Evolutionary conservation across 148 eudicot genomes (phyloP), one percentile per base, ranked within the genome.

Genomic region (Mesembryanthemum crystallinum): DNA sequence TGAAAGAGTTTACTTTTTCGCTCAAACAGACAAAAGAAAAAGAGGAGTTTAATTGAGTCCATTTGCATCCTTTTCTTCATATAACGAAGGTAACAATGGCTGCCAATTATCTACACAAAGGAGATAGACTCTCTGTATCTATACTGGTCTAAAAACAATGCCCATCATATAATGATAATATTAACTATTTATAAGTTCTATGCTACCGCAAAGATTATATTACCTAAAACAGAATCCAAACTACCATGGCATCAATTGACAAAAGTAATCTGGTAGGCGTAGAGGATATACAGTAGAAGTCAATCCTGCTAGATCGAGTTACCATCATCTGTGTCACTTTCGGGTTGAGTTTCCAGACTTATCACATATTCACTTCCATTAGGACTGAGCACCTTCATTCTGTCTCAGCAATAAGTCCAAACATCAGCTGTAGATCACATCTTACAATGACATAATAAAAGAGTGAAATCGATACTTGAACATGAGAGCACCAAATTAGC

Each of bases 381-480:
- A 39, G 95, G 92, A 49, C 90, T 89, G 78, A 83, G 72, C 25
- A 90, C 78, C 64, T 85, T 85, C 49, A 81, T 85, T 90, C 89
- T 90, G 86, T 65, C 62, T 12, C 55, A 65, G 37, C 21, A 79
- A 65, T 20, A 5, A n/a, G n/a, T 35, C 42, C 18, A 35, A 5
- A 27, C 27, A 65, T 65, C 32, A 65, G 69, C 6, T 7, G 49
- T 23, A 25, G 47, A 7, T 35, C 43, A 64, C 20, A 37, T 65
- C 13, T 65, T 65, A n/a, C 25, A 33, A 64, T 28, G 43, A 23
- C 47, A 64, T 21, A 35, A 21, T 0, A 12, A 21, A 35, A 20
- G n/a, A 1, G 9, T 7, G 0, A 32, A 3, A 15, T 0, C 30
- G 67, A 30, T 7, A 32, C 42, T 63, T 14, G 23, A 15, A 32